phyloP scores from a whole-genome alignment of 2,329 filamentous ascomycete genomes.

The Ramichloridium luteum region DNA sequence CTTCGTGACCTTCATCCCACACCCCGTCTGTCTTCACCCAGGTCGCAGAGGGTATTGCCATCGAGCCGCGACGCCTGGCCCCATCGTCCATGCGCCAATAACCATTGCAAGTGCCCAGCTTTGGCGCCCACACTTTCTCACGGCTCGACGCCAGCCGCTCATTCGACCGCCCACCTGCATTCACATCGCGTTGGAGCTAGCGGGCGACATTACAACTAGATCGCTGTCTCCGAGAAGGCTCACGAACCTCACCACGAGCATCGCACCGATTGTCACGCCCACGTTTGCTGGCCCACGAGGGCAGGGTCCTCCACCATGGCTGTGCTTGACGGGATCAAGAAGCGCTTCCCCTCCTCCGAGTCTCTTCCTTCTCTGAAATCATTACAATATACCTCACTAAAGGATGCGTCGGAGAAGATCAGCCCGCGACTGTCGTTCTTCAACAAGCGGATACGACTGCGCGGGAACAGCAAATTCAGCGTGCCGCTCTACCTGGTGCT shows the following conservation, averaged over 20 bases:
- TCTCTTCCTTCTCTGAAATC: slow-evolving; percentile 33
- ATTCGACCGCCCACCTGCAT: too few species aligned
- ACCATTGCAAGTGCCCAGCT: too few species aligned
- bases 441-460: slow-evolving; percentile 71
- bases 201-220: too few species aligned
- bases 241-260: slow-evolving; percentile 11
- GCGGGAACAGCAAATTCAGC: slow-evolving; percentile 83
- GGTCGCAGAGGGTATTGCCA: too few species aligned
- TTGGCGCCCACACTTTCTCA: too few species aligned
- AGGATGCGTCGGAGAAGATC: slow-evolving; percentile 30
- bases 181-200: too few species aligned
- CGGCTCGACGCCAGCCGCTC: too few species aligned
- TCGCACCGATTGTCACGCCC: too few species aligned
- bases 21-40: too few species aligned
- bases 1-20: too few species aligned
- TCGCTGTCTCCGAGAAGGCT: background rate
- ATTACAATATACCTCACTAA: slow-evolving; percentile 23
- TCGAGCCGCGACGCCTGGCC: too few species aligned
- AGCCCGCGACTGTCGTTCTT: slow-evolving; percentile 62
- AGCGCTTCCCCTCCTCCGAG: slow-evolving; percentile 34
- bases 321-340: slow-evolving; percentile 31
- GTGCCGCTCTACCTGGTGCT: slow-evolving; percentile 87
- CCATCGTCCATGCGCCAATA: too few species aligned
- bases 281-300: slow-evolving; percentile 15
- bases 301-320: slow-evolving; percentile 26